Conservation (phyloP, 1,284 basidiomycete species). For the Cutaneotrichosporon cyanovorans region DNA sequence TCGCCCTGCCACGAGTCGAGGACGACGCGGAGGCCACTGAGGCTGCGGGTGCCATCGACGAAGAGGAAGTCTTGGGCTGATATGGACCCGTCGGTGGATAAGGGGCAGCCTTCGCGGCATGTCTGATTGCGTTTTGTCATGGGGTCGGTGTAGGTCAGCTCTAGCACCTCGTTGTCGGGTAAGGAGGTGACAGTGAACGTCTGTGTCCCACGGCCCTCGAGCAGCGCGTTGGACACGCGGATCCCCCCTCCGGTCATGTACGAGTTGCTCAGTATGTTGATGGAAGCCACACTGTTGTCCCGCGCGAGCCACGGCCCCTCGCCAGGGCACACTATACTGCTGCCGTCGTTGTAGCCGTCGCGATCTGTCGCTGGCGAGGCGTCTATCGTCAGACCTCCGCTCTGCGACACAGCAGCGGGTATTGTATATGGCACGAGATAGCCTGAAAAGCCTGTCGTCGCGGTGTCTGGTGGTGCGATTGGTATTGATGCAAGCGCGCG, state of each 20-base stretch:
- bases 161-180: constrained; percentile 76
- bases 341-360: constrained; percentile 60
- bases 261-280: constrained; percentile 67
- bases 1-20: constrained; percentile 68
- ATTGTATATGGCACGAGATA: constrained; percentile 83
- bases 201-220: constrained; percentile 68
- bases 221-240: constrained; percentile 83
- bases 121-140: constrained; percentile 62
- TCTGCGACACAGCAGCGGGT: constrained; percentile 48
- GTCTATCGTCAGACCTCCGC: constrained; percentile 50
- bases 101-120: constrained; percentile 63
- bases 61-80: constrained; percentile 60
- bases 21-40: constrained; percentile 61
- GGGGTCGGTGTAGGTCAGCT: constrained; percentile 70
- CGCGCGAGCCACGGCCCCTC: constrained; percentile 70
- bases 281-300: constrained; percentile 60
- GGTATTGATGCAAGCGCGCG: constrained; percentile 52
- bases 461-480: constrained; percentile 46
- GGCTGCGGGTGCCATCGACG: constrained; percentile 57
- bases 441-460: constrained; percentile 76
- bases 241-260: constrained; percentile 59
- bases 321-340: constrained; percentile 73
- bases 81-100: constrained; percentile 63
- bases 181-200: constrained; percentile 77
- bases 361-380: constrained; percentile 64